Base-by-base conservation (phyloP, 768 basidiomycete species). In the Boletus eberwhitei region DNA sequence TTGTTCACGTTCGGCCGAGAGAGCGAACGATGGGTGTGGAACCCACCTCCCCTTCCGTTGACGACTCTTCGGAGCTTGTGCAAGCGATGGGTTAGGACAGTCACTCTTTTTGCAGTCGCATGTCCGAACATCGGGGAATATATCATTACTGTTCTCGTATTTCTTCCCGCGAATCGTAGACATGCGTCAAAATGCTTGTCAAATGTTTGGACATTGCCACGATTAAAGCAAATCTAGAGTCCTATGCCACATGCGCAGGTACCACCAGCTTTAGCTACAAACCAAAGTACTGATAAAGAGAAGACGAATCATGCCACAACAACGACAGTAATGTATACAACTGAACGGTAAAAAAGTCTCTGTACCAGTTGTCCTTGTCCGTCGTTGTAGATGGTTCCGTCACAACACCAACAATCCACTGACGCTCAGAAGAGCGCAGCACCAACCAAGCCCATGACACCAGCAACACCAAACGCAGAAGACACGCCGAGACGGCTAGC, bases 391-490 rank as follows among this genome's bases (percentile, higher is more conserved):
- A 40, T 50, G 38, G 13, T 48, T 59, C 57, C 57, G 43, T 64
- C 34, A 43, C 40, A 58, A 45, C 8, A 5, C 48, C 21, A 21
- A 2, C 44, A n/a, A 14, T 13, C 38, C 8, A 46, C 17, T 47
- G 2, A 41, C 32, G 53, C 53, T 74, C 69, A 81, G 51, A 82
- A 71, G 21, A 84, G 69, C 46, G 73, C 73, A 49, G 77, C 74
- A 39, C 82, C 82, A 51, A 81, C 66, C 41, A 83, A 60, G 21
- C 82, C 81, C 64, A 85, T 68, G 36, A 82, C 32, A 37, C 76
- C 76, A 44, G 78, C 80, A 24, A 83, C 59, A 16, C 80, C 78
- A 59, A 77, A 70, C 1, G 73, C 63, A 11, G 74, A 67, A 48
- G 71, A 59, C 9, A 58, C 59, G 38, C 60, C 49, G 37, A 64